phyloP scores from a whole-genome alignment of 1,284 basidiomycete species.

The Ustanciosporium gigantosporum region DNA sequence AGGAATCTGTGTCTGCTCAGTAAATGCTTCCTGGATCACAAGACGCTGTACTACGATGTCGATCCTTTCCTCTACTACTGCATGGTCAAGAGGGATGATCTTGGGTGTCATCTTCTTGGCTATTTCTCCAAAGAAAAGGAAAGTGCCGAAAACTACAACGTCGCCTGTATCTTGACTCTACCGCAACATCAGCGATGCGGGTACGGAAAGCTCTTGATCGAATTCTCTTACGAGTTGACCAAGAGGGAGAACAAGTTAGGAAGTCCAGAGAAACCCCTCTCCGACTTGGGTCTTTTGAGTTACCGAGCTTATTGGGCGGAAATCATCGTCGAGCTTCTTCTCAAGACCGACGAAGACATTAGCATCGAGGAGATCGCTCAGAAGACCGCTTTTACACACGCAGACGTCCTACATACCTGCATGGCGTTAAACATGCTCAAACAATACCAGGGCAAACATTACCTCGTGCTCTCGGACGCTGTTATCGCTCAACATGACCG shows the following conservation, averaged over 20 bases:
- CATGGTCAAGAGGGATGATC: slow-evolving; percentile 86
- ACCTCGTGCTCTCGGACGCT: slow-evolving; percentile 87
- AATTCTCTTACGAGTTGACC: slow-evolving; percentile 96
- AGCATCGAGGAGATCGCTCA: slow-evolving; percentile 97
- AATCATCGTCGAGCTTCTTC: slow-evolving; percentile 87
- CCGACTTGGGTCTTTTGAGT: slow-evolving; percentile 86
- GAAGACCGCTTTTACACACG: slow-evolving; percentile 92
- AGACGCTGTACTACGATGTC: slow-evolving; percentile 99
- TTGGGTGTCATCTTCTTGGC: slow-evolving; percentile 90
- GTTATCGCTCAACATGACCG: slow-evolving; percentile 90
- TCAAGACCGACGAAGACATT: slow-evolving; percentile 71
- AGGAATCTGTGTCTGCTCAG: slow-evolving; percentile 93
- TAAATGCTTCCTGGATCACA: slow-evolving; percentile 98
- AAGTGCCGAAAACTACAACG: slow-evolving; percentile 95
- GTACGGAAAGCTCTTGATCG: slow-evolving; percentile 92
- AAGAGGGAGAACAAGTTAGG: slow-evolving; percentile 95
- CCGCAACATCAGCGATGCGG: slow-evolving; percentile 96
- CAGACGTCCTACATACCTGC: slow-evolving; percentile 98
- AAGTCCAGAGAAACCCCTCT: slow-evolving; percentile 95
- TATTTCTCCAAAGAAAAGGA: slow-evolving; percentile 99
- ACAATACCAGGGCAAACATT: slow-evolving; percentile 92
- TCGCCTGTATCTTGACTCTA: slow-evolving; percentile 95
- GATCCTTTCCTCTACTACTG: slow-evolving; percentile 99
- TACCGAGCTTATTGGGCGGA: slow-evolving; percentile 98
- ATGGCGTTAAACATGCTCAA: slow-evolving; percentile 93